Conservation (phyloP, 441 rosid species). For the Aleurites moluccanus region DNA sequence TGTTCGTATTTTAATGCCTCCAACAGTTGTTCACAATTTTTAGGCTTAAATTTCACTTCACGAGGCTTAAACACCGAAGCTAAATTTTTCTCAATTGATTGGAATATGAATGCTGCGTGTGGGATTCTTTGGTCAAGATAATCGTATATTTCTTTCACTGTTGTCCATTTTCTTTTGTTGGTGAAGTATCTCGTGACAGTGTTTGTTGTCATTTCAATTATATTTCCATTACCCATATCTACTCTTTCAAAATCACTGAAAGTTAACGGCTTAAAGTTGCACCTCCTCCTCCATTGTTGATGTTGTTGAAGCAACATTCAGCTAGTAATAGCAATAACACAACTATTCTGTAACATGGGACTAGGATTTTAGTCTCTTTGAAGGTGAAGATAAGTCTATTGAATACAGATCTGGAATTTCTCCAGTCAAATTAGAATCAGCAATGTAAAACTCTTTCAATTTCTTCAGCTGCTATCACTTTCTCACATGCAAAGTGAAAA, state of each 20-base stretch:
- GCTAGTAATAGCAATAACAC: constrained; percentile 71
- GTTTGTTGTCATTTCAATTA: no score
- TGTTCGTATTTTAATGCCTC: constrained; percentile 84
- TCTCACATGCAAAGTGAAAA: no score
- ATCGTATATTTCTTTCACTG: constrained; percentile 75
- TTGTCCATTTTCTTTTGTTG: constrained; percentile 64
- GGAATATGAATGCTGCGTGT: constrained; percentile 60
- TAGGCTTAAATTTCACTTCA: constrained; percentile 61
- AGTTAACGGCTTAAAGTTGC: constrained; percentile 34
- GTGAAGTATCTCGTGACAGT: no score
- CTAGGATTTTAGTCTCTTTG: constrained; percentile 64
- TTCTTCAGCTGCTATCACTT: no score
- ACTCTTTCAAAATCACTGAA: constrained; percentile 81
- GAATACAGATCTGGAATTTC: constrained; percentile 79
- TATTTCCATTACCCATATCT: constrained; percentile 41
- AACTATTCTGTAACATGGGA: constrained; percentile 83
- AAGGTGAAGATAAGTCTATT: constrained; percentile 56
- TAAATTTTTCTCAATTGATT: constrained; percentile 54
- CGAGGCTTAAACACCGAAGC: constrained; percentile 74
- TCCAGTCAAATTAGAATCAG: no score
- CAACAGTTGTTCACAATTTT: constrained; percentile 60
- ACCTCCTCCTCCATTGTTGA: constrained; percentile 17
- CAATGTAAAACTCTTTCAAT: no score
- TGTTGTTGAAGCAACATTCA: constrained; percentile 50
- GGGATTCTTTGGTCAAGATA: constrained; percentile 78